These are phyloP conservation scores for Garcia nutans DNA, from an alignment of 345 rosid species.

Conservation along the genomic window DNA sequence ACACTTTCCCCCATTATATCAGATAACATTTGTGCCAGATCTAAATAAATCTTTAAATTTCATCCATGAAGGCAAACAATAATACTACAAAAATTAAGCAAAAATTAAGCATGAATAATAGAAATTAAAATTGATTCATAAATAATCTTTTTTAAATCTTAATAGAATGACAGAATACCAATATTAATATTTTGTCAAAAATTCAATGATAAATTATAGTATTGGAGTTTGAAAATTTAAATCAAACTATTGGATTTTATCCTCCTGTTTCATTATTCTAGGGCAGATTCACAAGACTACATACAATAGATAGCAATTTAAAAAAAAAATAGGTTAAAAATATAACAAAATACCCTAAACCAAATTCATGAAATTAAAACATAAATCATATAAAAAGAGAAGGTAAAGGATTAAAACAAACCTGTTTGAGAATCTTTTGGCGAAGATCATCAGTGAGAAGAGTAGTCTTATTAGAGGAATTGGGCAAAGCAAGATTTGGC, in stretches of 20 bases:
- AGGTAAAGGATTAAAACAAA: conserved; percentile 7
- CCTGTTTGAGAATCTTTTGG: conserved; percentile 89
- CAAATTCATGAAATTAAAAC: background rate
- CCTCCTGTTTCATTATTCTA: no score
- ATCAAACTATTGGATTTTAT: no score
- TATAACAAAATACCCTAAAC: background rate
- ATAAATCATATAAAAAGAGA: background rate
- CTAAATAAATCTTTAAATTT: no score
- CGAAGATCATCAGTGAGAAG: conserved; percentile 72
- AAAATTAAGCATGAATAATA: no score
- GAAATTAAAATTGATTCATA: background rate
- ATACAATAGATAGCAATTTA: background rate
- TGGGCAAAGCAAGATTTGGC: conserved; percentile 46
- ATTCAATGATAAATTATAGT: no score
- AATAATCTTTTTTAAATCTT: background rate
- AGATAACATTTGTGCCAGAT: background rate
- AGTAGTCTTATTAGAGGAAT: conserved; percentile 39
- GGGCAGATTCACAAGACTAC: background rate
- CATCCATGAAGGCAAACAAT: background rate
- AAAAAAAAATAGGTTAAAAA: no score
- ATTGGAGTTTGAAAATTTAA: no score
- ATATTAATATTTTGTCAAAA: no score
- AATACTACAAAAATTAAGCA: no score
- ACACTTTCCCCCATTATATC: background rate
- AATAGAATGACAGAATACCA: background rate